Conservation (phyloP, 202 grass and related monocot species). For the Brachypodium distachyon region DNA sequence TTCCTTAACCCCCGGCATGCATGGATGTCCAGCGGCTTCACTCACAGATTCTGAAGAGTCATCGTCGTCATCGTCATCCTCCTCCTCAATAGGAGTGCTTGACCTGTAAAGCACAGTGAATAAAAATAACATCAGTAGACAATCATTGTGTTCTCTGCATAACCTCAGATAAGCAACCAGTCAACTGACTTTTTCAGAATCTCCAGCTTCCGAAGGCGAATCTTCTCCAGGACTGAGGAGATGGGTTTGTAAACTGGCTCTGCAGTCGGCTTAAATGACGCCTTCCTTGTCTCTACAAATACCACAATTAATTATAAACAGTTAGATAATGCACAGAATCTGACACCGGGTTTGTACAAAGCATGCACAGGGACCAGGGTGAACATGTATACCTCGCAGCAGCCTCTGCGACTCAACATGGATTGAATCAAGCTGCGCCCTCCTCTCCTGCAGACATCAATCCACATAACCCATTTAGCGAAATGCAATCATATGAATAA, state of each 20-base stretch:
- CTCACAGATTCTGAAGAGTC: conserved; percentile 2
- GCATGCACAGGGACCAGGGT: background rate
- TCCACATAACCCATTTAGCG: background rate
- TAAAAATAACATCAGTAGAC: background rate
- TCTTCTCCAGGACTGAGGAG: conserved; percentile 90
- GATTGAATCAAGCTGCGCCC: conserved; percentile 41
- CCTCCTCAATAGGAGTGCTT: conserved; percentile 20
- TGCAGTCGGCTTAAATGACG: conserved; percentile 52
- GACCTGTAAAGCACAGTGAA: conserved; percentile 34
- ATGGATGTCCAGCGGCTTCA: background rate
- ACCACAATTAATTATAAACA: background rate
- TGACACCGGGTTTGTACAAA: background rate
- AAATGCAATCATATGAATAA: background rate
- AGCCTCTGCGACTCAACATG: conserved; percentile 78
- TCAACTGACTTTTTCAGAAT: conserved; percentile 55
- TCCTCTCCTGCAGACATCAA: conserved; percentile 57
- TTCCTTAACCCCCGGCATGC: conserved; percentile 17
- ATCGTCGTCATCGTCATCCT: conserved; percentile 10
- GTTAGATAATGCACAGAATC: background rate
- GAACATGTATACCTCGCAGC: conserved; percentile 49
- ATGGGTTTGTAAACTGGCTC: conserved; percentile 76
- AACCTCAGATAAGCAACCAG: background rate
- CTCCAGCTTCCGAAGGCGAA: conserved; percentile 75
- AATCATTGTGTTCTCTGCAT: background rate
- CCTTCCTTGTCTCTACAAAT: conserved; percentile 53